Conservation (phyloP, 1,139 yeast genomes). For the Lodderomyces orthopsilosis region DNA sequence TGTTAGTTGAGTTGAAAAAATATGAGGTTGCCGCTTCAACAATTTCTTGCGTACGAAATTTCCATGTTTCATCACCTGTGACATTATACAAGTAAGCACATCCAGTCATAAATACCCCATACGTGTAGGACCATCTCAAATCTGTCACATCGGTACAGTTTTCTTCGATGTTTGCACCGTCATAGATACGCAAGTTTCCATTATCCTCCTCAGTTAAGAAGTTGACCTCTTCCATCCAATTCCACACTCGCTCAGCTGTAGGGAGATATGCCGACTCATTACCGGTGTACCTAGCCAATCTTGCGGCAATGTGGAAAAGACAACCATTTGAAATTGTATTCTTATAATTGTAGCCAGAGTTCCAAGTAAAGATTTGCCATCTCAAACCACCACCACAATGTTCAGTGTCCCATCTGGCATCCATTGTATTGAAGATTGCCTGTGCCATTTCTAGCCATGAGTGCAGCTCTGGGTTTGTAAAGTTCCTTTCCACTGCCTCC, state of each 20-base stretch:
- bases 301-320: constrained; percentile 72
- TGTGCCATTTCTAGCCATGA: constrained; percentile 71
- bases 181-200: constrained; percentile 51
- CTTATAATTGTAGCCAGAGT: constrained; percentile 74
- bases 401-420: constrained; percentile 65
- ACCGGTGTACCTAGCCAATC: constrained; percentile 70
- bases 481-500: constrained; percentile 62
- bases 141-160: constrained; percentile 56
- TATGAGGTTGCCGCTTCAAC: constrained; percentile 47
- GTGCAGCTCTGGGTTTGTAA: constrained; percentile 49
- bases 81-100: constrained; percentile 67
- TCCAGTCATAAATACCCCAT: constrained; percentile 73
- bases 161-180: constrained; percentile 62
- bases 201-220: constrained; percentile 41
- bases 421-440: constrained; percentile 76
- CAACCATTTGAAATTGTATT: constrained; percentile 79
- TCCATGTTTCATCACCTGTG: constrained; percentile 61
- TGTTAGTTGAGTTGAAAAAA: constrained; percentile 45
- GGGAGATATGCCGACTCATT: constrained; percentile 53
- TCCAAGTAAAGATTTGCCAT: constrained; percentile 83
- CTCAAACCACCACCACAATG: constrained; percentile 75
- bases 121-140: constrained; percentile 74
- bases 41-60: constrained; percentile 46
- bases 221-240: constrained; percentile 60
- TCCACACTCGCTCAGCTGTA: constrained; percentile 65